Percentiles rank a stretch among this genome's conserved stretches.
Conservation (phyloP, 805 yeast species). For the Candida gorgasii region DNA sequence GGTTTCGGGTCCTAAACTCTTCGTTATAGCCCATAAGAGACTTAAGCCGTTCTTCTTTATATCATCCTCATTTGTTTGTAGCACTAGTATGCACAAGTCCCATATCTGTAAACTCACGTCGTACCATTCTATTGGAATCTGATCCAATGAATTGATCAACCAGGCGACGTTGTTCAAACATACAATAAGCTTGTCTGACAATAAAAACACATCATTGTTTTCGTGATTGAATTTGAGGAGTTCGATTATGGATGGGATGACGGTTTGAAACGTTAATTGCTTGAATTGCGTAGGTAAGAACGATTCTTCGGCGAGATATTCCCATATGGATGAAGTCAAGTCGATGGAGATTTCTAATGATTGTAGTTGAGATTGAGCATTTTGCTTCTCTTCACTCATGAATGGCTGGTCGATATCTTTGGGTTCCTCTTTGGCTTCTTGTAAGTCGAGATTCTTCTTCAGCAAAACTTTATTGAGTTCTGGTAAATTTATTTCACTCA, state of each 20-base stretch:
- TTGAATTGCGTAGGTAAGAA: slow-evolving; percentile 22
- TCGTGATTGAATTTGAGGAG: slow-evolving; percentile 37
- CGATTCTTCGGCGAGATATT: slow-evolving; percentile 44
- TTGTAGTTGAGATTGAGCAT: slow-evolving; percentile 55
- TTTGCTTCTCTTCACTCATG: slow-evolving; percentile 39
- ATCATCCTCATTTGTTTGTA: slow-evolving; percentile 18
- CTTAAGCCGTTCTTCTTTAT: slow-evolving; percentile 34
- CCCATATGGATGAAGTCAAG: slow-evolving; percentile 72
- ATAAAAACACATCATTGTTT: slow-evolving; percentile 29
- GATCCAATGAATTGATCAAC: slow-evolving; percentile 43
- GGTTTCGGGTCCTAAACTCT: slow-evolving; percentile 36
- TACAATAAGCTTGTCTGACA: slow-evolving; percentile 56
- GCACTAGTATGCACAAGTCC: slow-evolving; percentile 22
- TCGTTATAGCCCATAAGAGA: slow-evolving; percentile 40
- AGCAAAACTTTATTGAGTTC: slow-evolving; percentile 26
- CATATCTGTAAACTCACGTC: slow-evolving; percentile 28
- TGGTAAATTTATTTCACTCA: slow-evolving; percentile 30
- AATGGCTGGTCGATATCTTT: slow-evolving; percentile 26
- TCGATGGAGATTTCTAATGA: slow-evolving; percentile 74
- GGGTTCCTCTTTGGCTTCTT: slow-evolving; percentile 11
- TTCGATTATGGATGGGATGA: slow-evolving; percentile 35
- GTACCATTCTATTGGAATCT: slow-evolving; percentile 43
- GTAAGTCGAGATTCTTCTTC: slow-evolving; percentile 12
- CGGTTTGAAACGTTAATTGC: slow-evolving; percentile 21
- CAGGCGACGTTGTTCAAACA: slow-evolving; percentile 74